These are phyloP conservation scores for Suhomyces chickasaworum DNA, from an alignment of 1,139 yeast species.

Conservation along the genomic window DNA sequence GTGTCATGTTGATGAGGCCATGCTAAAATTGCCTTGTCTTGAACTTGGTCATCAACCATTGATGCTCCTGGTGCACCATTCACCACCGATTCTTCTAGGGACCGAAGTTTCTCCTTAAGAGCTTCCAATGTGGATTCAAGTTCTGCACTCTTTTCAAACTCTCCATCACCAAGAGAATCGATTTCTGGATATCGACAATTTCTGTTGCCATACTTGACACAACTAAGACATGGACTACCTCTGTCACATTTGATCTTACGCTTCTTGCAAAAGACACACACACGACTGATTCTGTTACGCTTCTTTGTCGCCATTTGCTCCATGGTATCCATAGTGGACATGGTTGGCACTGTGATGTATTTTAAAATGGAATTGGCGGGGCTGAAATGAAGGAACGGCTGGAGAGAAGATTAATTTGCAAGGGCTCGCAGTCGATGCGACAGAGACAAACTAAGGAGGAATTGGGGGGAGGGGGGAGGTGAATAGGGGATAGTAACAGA, in stretches of 20 bases:
- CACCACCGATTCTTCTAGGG: conserved; percentile 16
- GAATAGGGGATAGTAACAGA: not conserved
- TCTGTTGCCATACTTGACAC: conserved; percentile 36
- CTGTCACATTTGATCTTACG: conserved; percentile 48
- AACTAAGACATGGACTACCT: conserved; percentile 44
- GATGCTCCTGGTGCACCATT: not conserved
- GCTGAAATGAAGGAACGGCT: conserved; percentile 5
- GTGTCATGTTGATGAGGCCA: conserved; percentile 4
- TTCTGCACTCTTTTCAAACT: conserved; percentile 5
- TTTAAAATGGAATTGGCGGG: conserved; percentile 2
- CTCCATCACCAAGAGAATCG: conserved; percentile 3
- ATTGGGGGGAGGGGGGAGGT: not conserved
- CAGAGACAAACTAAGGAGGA: not conserved
- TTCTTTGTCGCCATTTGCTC: conserved; percentile 16
- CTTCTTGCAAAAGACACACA: conserved; percentile 44
- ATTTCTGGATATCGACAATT: conserved; percentile 23
- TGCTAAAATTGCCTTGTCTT: not conserved
- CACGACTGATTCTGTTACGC: conserved; percentile 38
- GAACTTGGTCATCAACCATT: not conserved
- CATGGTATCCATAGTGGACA: conserved; percentile 3
- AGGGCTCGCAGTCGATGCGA: conserved; percentile 1
- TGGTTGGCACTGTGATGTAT: not conserved
- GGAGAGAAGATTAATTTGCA: not conserved
- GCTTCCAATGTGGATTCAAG: conserved; percentile 9
- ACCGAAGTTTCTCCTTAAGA: conserved; percentile 21